Conservation (phyloP, 2,329 filamentous ascomycete genomes). For the Delphinella strobiligena region DNA sequence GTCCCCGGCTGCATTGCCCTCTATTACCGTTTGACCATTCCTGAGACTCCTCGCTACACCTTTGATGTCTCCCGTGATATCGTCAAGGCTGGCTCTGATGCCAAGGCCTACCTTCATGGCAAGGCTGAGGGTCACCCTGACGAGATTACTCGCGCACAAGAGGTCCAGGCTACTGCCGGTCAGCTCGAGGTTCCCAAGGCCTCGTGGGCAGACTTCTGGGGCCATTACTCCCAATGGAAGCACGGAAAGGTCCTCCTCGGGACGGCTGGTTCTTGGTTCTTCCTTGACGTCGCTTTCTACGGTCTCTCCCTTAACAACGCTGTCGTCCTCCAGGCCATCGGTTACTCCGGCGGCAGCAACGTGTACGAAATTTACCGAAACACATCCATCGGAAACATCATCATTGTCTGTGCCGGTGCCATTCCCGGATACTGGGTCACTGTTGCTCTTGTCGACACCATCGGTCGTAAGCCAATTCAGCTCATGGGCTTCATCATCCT, state of each 20-base stretch:
- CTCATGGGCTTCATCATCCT: conserved; percentile 40
- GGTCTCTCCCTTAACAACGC: conserved; percentile 63
- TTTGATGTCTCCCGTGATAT: conserved; percentile 69
- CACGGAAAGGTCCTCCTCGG: conserved; percentile 62
- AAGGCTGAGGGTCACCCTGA: conserved; percentile 52
- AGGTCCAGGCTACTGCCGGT: conserved; percentile 41
- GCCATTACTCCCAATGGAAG: conserved; percentile 59
- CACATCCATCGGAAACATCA: conserved; percentile 66
- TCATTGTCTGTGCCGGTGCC: conserved; percentile 65
- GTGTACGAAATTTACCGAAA: conserved; percentile 62
- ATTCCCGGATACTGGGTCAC: conserved; percentile 77
- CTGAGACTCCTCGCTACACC: conserved; percentile 78
- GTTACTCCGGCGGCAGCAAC: conserved; percentile 53
- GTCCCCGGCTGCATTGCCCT: conserved; percentile 70
- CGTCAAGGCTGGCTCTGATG: conserved; percentile 60
- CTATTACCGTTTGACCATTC: conserved; percentile 78
- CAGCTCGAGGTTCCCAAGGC: conserved; percentile 56
- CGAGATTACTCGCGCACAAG: conserved; percentile 50
- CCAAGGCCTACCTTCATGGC: conserved; percentile 61
- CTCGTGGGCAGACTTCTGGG: conserved; percentile 57
- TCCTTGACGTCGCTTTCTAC: conserved; percentile 52
- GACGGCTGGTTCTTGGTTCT: conserved; percentile 78
- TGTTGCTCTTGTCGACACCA: conserved; percentile 58
- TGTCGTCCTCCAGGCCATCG: conserved; percentile 58
- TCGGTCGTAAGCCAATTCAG: conserved; percentile 70